Conservation (phyloP, 148 eudicot genomes). For the Nepenthes gracilis region DNA sequence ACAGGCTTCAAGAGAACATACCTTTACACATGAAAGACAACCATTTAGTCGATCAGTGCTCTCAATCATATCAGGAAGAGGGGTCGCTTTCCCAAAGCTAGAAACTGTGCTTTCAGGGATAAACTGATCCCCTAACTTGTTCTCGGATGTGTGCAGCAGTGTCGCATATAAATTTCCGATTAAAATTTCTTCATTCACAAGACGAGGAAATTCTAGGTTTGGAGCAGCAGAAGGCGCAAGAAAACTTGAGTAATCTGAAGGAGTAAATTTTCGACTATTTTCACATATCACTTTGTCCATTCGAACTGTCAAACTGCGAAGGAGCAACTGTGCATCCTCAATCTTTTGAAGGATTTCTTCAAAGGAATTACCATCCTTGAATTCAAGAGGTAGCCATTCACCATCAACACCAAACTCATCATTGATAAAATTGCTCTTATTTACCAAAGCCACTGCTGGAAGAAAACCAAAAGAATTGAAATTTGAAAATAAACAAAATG, state of each 20-base stretch:
- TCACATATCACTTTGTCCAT: slow-evolving; percentile 38
- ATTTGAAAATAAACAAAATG: neutral
- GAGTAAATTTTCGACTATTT: slow-evolving; percentile 28
- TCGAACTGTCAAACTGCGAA: slow-evolving; percentile 36
- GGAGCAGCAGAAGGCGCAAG: slow-evolving; percentile 16
- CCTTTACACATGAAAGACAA: slow-evolving; percentile 28
- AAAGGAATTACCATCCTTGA: slow-evolving; percentile 32
- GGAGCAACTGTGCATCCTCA: slow-evolving; percentile 30
- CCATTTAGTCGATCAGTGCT: slow-evolving; percentile 17
- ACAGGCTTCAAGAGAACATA: slow-evolving; percentile 13
- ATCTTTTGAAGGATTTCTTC: slow-evolving; percentile 54
- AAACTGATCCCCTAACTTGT: slow-evolving; percentile 15
- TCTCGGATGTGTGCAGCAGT: slow-evolving; percentile 19
- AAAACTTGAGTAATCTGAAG: slow-evolving; percentile 15
- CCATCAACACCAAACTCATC: slow-evolving; percentile 19
- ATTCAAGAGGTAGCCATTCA: slow-evolving; percentile 30
- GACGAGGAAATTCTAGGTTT: slow-evolving; percentile 10
- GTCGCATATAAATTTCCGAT: slow-evolving; percentile 20
- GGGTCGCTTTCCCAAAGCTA: slow-evolving; percentile 21
- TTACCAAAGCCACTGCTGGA: slow-evolving; percentile 7
- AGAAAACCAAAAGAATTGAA: neutral
- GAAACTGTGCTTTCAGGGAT: slow-evolving; percentile 32
- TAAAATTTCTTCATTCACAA: slow-evolving; percentile 9
- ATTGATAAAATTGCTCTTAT: neutral
- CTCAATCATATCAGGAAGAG: slow-evolving; percentile 25